A percentile compares a stretch with the other conserved stretches of the same genome.
phyloP scores from a whole-genome alignment of 768 basidiomycete species.

The Auriculariales sp. region DNA sequence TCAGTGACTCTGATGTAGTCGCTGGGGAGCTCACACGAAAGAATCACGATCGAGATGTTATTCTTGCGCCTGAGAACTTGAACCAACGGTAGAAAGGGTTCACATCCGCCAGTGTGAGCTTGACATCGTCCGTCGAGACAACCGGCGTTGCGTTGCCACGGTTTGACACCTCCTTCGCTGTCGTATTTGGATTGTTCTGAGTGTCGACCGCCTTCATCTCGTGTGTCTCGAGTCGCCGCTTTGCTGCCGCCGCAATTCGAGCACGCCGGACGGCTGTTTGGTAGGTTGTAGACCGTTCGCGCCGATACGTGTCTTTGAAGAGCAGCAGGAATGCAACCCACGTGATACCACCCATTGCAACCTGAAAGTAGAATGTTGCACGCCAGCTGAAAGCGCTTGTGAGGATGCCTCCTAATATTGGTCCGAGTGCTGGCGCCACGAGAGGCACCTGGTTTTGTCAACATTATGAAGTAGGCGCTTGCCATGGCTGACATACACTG shows the following conservation, averaged over 20 bases:
- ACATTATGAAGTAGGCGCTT: conserved; percentile 15
- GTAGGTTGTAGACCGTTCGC: conserved; percentile 70
- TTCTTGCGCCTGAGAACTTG: conserved; percentile 44
- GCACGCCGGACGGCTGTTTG: conserved; percentile 41
- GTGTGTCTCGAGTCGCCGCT: not conserved
- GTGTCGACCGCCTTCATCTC: conserved; percentile 16
- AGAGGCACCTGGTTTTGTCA: conserved; percentile 9
- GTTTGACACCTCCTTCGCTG: not conserved
- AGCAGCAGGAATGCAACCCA: conserved; percentile 44
- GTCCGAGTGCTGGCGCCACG: conserved; percentile 36
- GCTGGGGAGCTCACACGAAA: conserved; percentile 55
- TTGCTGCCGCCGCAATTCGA: conserved; percentile 10
- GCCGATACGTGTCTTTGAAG: conserved; percentile 76
- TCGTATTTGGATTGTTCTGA: conserved; percentile 43
- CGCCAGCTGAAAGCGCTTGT: conserved; percentile 64
- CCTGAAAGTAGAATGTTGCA: conserved; percentile 71
- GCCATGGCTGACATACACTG: conserved; percentile 45
- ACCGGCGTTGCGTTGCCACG: not conserved
- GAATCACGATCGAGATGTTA: conserved; percentile 49
- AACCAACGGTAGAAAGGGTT: conserved; percentile 54
- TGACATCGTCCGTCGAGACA: conserved; percentile 19
- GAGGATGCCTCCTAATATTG: conserved; percentile 54
- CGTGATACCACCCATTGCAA: conserved; percentile 41
- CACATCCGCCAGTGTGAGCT: conserved; percentile 51
- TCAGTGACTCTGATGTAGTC: conserved; percentile 29